Percentiles rank a stretch among this genome's conserved stretches.
Conservation (phyloP, 805 yeast genomes). For the Zygosaccharomyces bailii region DNA sequence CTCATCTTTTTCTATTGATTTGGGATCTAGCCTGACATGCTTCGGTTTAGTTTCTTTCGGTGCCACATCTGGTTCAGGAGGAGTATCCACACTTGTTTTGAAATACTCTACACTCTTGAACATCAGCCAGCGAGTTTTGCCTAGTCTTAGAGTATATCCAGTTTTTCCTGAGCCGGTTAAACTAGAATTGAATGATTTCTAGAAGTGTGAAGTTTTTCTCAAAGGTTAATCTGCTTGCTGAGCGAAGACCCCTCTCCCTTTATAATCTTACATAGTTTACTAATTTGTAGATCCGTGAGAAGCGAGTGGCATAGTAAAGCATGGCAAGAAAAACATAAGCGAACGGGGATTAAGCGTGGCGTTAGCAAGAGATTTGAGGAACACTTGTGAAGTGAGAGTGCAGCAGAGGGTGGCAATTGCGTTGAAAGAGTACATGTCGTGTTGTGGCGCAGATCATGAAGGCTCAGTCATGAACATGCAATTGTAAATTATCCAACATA, state of each 20-base stretch:
- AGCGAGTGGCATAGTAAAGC: background rate
- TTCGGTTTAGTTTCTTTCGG: conserved; percentile 15
- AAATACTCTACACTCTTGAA: conserved; percentile 23
- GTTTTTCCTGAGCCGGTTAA: background rate
- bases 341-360: background rate
- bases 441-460: background rate
- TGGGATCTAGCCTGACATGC: background rate
- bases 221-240: too few relatives aligned
- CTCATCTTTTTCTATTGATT: conserved; percentile 1
- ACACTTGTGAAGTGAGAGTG: background rate
- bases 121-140: conserved; percentile 11
- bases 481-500: background rate
- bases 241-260: background rate
- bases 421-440: background rate
- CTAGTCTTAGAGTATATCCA: background rate
- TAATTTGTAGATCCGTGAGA: background rate
- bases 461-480: background rate
- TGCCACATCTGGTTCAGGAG: conserved; percentile 25
- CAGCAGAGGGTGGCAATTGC: background rate
- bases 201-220: background rate
- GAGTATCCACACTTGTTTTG: conserved; percentile 19
- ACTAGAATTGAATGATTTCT: background rate
- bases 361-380: background rate
- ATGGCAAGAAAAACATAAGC: background rate
- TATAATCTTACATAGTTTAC: background rate